A percentile compares a stretch with the other conserved stretches of the same genome.
phyloP scores from a whole-genome alignment of 768 basidiomycete species.

The Saitozyma sp. region DNA sequence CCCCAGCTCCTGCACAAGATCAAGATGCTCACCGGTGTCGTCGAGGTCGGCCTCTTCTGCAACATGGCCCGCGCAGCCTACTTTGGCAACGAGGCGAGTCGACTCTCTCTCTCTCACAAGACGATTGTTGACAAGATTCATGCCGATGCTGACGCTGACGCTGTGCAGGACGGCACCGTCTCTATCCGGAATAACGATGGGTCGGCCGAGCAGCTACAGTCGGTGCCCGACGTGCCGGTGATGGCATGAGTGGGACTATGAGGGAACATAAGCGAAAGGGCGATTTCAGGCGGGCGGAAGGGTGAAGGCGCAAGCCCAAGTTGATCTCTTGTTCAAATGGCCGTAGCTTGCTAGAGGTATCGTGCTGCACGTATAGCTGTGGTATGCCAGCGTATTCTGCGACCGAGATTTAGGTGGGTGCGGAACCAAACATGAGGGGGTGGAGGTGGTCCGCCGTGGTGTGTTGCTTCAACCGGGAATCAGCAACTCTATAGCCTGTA shows the following conservation, averaged over 20 bases:
- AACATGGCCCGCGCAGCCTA: constrained; percentile 91
- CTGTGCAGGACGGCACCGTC: constrained; percentile 38
- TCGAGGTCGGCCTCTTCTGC: constrained; percentile 99
- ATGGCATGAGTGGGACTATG: constrained; percentile 11
- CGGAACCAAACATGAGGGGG: not conserved
- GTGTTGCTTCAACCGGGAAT: too few relatives aligned
- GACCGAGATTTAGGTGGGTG: too few relatives aligned
- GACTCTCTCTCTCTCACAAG: not conserved
- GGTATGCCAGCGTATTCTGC: too few relatives aligned
- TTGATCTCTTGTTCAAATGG: too few relatives aligned
- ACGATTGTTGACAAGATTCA: not conserved
- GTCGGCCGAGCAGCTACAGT: constrained; percentile 22
- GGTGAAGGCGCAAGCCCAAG: too few relatives aligned
- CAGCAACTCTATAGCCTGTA: too few relatives aligned
- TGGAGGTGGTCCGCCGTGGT: not conserved
- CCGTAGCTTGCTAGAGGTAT: too few relatives aligned
- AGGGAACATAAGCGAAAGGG: not conserved
- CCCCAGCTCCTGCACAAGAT: constrained; percentile 71
- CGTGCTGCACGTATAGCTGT: too few relatives aligned
- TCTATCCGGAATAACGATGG: constrained; percentile 31
- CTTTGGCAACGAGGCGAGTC: constrained; percentile 59
- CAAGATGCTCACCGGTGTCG: constrained; percentile 94
- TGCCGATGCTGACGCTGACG: constrained; percentile 1
- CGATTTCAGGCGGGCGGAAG: too few relatives aligned
- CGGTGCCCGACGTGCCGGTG: constrained; percentile 34